A percentile compares a stretch with the other conserved stretches of the same genome.
phyloP scores from a whole-genome alignment of 2,329 filamentous ascomycete genomes.

The Trichophyton benhamiae region DNA sequence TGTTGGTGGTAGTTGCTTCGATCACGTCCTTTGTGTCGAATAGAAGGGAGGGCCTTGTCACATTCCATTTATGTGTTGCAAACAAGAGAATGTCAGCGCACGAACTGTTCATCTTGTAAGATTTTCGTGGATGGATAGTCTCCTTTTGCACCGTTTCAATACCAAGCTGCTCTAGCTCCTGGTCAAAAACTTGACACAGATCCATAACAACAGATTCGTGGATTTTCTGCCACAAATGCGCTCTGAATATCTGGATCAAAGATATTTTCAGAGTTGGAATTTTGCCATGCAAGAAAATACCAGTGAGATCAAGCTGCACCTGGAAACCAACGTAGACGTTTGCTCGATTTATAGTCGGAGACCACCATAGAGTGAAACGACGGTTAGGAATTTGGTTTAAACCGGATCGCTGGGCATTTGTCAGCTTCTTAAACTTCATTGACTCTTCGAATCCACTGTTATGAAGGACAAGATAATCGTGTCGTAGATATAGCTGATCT shows the following conservation, averaged over 20 bases:
- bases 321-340: conserved; percentile 99
- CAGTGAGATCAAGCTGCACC: conserved; percentile 91
- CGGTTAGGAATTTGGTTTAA: conserved; percentile 97
- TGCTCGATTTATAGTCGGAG: conserved; percentile 79
- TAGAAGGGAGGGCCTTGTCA: conserved; percentile 80
- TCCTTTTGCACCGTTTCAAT: conserved; percentile 98
- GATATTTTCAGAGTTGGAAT: conserved; percentile 97
- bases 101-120: conserved; percentile 99
- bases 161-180: conserved; percentile 86
- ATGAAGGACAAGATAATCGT: conserved; percentile 38
- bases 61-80: conserved; percentile 97
- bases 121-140: conserved; percentile 97
- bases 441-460: conserved; percentile 43
- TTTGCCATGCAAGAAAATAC: conserved; percentile 98
- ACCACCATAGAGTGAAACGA: conserved; percentile 98
- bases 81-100: conserved; percentile 96
- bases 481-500: conserved; percentile 41
- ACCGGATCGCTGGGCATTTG: conserved; percentile 92
- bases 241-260: conserved; percentile 96
- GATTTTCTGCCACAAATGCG: conserved; percentile 99
- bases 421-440: conserved; percentile 99
- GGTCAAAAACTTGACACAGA: conserved; percentile 94
- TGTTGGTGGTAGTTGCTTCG: conserved; percentile 88
- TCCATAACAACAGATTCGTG: conserved; percentile 99
- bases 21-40: conserved; percentile 96